Evolutionary conservation across 106 monocot species (phyloP).

Genomic region (Dioscorea zingiberensis): DNA sequence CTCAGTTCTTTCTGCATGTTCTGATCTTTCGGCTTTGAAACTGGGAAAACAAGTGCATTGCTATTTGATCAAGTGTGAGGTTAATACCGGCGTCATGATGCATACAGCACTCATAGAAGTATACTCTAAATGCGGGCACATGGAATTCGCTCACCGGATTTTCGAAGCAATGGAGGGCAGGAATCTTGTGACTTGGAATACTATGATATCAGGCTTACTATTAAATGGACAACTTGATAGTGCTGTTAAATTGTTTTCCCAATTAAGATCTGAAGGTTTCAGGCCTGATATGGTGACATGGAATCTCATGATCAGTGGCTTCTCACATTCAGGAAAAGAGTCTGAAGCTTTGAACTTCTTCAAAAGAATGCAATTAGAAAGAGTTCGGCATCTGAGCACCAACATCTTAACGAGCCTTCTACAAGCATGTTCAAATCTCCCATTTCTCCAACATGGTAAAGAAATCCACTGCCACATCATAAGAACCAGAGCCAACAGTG

Average conservation of each 20-base stretch:
- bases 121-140: slow-evolving; percentile 30
- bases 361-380: slow-evolving; percentile 18
- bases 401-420: slow-evolving; percentile 32
- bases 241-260: slow-evolving; percentile 17
- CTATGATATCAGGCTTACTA: slow-evolving; percentile 34
- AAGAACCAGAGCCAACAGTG: slow-evolving; percentile 12
- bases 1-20: slow-evolving; percentile 23
- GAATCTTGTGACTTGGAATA: slow-evolving; percentile 36
- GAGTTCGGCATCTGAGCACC: neutral
- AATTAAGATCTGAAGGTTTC: slow-evolving; percentile 16
- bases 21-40: slow-evolving; percentile 11
- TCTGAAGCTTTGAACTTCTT: slow-evolving; percentile 23
- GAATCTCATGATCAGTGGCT: slow-evolving; percentile 35
- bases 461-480: slow-evolving; percentile 28
- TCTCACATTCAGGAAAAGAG: slow-evolving; percentile 10
- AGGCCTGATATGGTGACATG: slow-evolving; percentile 23
- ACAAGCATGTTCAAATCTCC: slow-evolving; percentile 24
- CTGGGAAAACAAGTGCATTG: slow-evolving; percentile 35
- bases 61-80: slow-evolving; percentile 20
- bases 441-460: slow-evolving; percentile 21
- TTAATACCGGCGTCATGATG: slow-evolving; percentile 15
- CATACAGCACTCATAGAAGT: slow-evolving; percentile 26
- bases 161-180: slow-evolving; percentile 19
- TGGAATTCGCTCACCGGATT: slow-evolving; percentile 14
- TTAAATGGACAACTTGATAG: slow-evolving; percentile 6